Conservation (phyloP, 176 grass and related monocot species). For the Poa pratensis region DNA sequence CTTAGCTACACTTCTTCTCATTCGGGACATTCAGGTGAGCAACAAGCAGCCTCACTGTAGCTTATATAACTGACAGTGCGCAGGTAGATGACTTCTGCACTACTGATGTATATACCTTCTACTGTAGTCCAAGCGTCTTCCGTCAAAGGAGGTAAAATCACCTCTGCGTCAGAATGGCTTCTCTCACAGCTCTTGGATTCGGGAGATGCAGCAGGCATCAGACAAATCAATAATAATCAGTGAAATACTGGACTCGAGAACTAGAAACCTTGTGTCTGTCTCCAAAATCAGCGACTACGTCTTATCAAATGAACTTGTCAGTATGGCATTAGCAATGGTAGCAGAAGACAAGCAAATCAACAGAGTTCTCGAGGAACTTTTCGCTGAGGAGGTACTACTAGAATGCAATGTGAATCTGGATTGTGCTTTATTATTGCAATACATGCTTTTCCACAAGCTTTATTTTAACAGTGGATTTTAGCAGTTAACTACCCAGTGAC, state of each 20-base stretch:
- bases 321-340: constrained; percentile 99
- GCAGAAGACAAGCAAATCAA: constrained; percentile 99
- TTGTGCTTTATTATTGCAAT: neutral
- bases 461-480: neutral
- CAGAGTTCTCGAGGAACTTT: constrained; percentile 92
- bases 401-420: neutral
- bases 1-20: constrained; percentile 96
- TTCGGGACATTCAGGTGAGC: constrained; percentile 90
- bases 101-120: constrained; percentile 36
- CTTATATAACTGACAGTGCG: neutral
- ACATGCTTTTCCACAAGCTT: neutral
- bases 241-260: constrained; percentile 96
- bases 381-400: constrained; percentile 82
- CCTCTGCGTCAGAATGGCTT: constrained; percentile 62
- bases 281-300: constrained; percentile 98
- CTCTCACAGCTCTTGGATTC: constrained; percentile 85
- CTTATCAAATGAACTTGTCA: constrained; percentile 94
- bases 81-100: constrained; percentile 28
- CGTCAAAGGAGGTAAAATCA: constrained; percentile 78
- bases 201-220: constrained; percentile 96
- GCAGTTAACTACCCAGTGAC: neutral
- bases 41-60: neutral
- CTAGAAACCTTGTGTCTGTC: constrained; percentile 91
- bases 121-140: constrained; percentile 91
- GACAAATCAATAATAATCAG: constrained; percentile 99